Base-by-base conservation (phyloP, 2,329 filamentous ascomycete genomes). In the Rhytidhysteron rufulum region DNA sequence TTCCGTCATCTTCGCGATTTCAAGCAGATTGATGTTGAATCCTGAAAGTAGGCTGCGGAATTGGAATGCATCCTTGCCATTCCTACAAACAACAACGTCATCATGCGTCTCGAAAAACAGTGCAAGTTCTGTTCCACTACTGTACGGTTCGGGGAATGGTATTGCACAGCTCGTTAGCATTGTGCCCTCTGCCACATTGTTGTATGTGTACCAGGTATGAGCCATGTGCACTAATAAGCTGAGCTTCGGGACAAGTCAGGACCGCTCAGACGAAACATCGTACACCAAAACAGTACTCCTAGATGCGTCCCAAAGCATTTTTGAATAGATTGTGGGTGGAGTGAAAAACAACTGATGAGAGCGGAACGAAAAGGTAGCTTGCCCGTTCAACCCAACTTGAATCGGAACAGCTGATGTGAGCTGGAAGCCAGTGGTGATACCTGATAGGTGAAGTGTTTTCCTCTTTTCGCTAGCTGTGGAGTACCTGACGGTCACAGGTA, bases 191-290 rank as follows among this genome's bases (percentile, higher is more conserved):
- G n/a, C 29, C 4, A 16, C 13, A n/a, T 13, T 31, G 29, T 31
- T 13, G n/a, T 31, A 13, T 31, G 13, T 31, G 29, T n/a, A 13
- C 4, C 13, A 34, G 18, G 29, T 16, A 9, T 31, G 29, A 31
- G 29, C 29, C 29, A 31, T 31, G 9, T 36, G 34, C 9, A 36
- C 10, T 10, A 36, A 10, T 10, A 36, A n/a, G 16, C 34, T 36
- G 4, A 22, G 9, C 18, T 22, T 22, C 4, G 34, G 34, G 10
- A 36, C 34, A 17, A 36, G 18, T 21, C 34, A 36, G 4, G 34
- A 18, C 18, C 18, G 16, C 10, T 22, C 15, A 19, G 22, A 11
- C 13, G 4, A 17, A 21, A 36, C 9, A 21, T 36, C 34, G 34
- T 36, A 20, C 5, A 36, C 11, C 10, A 36, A 15, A 8, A 16